phyloP scores from a whole-genome alignment of 164 flowering plant genomes.

The Piper betle region DNA sequence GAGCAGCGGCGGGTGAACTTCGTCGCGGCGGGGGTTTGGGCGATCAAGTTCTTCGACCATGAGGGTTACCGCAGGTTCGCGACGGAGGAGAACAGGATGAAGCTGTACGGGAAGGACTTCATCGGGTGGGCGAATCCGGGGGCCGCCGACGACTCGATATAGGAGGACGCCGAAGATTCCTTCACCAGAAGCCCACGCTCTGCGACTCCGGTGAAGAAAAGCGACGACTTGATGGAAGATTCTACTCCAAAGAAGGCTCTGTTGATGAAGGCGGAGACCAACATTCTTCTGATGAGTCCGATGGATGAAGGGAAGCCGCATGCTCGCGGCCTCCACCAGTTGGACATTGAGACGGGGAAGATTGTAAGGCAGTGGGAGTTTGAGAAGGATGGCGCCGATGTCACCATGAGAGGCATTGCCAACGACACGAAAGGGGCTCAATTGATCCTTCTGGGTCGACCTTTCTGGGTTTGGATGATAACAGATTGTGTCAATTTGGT shows the following conservation, averaged over 20 bases:
- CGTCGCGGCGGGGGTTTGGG: slow-evolving; percentile 59
- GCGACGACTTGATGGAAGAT: slow-evolving; percentile 58
- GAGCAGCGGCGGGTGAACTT: slow-evolving; percentile 67
- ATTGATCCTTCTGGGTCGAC: slow-evolving; percentile 87
- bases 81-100: slow-evolving; percentile 52
- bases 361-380: slow-evolving; percentile 80
- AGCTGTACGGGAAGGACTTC: slow-evolving; percentile 88
- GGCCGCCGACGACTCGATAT: slow-evolving; percentile 75
- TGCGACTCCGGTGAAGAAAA: slow-evolving; percentile 25
- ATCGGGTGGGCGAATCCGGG: slow-evolving; percentile 85
- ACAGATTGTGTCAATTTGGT: slow-evolving; percentile 86
- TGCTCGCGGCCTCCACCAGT: slow-evolving; percentile 55
- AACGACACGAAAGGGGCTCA: slow-evolving; percentile 75
- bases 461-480: slow-evolving; percentile 86
- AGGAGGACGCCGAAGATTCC: slow-evolving; percentile 77
- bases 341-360: slow-evolving; percentile 89
- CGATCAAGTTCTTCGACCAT: slow-evolving; percentile 52
- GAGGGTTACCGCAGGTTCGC: slow-evolving; percentile 52
- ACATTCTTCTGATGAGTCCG: slow-evolving; percentile 85
- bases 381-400: slow-evolving; percentile 76
- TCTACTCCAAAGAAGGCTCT: slow-evolving; percentile 59
- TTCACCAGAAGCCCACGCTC: slow-evolving; percentile 25
- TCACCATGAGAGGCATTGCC: slow-evolving; percentile 74
- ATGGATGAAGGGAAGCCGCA: slow-evolving; percentile 43
- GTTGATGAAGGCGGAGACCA: slow-evolving; percentile 81